Evolutionary conservation across 164 flowering plant species (phyloP).

Genomic region (Hamamelis virginiana): DNA sequence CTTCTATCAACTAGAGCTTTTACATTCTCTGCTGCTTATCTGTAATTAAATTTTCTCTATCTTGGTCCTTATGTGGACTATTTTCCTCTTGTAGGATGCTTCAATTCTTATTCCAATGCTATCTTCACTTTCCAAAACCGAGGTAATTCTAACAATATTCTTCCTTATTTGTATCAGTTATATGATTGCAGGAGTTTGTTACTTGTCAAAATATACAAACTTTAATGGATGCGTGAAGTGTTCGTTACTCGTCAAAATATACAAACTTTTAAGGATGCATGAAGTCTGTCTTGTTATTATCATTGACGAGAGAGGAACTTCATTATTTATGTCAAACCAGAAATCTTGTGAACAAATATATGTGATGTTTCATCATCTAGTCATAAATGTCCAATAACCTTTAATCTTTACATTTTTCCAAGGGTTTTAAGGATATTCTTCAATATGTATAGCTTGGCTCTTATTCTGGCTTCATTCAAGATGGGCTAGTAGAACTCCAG

Average conservation of each 20-base stretch:
- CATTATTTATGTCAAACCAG: no score
- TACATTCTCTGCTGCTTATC: neutral
- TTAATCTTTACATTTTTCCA: neutral
- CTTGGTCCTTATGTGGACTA: slow-evolving; percentile 3
- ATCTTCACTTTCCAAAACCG: slow-evolving; percentile 80
- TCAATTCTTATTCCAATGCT: slow-evolving; percentile 88
- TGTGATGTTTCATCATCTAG: no score
- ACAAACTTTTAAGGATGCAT: neutral
- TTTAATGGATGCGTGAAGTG: neutral
- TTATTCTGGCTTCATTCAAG: no score
- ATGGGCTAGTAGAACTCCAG: neutral
- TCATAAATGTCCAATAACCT: neutral
- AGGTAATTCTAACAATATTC: slow-evolving; percentile 43
- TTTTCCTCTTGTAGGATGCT: slow-evolving; percentile 74
- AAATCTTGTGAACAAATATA: no score
- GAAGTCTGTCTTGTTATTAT: no score
- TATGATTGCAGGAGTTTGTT: neutral
- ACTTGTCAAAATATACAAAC: neutral
- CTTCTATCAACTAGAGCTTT: slow-evolving; percentile 4
- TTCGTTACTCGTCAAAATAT: neutral
- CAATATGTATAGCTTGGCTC: no score
- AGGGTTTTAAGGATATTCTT: no score
- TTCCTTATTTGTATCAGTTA: neutral
- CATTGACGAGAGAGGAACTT: no score
- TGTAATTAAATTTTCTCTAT: slow-evolving; percentile 5